Conservation (phyloP, 352 stramenopile genomes). For the Pythium coloratum region DNA sequence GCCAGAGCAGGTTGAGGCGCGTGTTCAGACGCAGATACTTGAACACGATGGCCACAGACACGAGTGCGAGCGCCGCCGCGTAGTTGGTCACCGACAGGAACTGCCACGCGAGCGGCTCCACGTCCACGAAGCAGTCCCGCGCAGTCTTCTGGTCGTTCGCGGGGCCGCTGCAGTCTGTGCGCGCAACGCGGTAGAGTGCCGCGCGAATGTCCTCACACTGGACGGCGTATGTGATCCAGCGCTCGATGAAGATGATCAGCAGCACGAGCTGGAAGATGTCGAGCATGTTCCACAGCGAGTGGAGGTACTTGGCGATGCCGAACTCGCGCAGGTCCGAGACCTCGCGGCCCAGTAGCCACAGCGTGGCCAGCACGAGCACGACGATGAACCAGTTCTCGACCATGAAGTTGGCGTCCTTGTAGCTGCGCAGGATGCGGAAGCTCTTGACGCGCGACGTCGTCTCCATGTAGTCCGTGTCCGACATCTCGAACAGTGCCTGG, state of each 20-base stretch:
- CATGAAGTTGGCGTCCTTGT: slow-evolving; percentile 48
- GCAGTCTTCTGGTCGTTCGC: slow-evolving; percentile 46
- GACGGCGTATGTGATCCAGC: slow-evolving; percentile 60
- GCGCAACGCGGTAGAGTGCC: slow-evolving; percentile 49
- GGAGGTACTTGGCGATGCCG: slow-evolving; percentile 59
- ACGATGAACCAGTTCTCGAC: slow-evolving; percentile 61
- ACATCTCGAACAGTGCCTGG: slow-evolving; percentile 74
- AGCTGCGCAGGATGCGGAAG: slow-evolving; percentile 66
- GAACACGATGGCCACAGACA: slow-evolving; percentile 80
- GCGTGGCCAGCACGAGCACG: slow-evolving; percentile 49
- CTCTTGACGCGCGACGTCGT: slow-evolving; percentile 65
- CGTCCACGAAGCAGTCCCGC: slow-evolving; percentile 54
- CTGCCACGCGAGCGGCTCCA: slow-evolving; percentile 51
- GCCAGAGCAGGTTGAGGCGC: slow-evolving; percentile 77
- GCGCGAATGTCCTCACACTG: slow-evolving; percentile 50
- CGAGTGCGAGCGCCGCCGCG: slow-evolving; percentile 53
- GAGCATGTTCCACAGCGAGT: slow-evolving; percentile 80
- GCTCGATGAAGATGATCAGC: slow-evolving; percentile 59
- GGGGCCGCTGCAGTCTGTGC: slow-evolving; percentile 48
- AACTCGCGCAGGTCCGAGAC: slow-evolving; percentile 48
- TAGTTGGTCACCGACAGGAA: slow-evolving; percentile 59
- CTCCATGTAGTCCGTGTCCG: slow-evolving; percentile 78
- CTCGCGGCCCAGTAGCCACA: slow-evolving; percentile 57
- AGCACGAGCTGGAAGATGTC: slow-evolving; percentile 74
- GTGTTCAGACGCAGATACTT: slow-evolving; percentile 82